Evolutionary conservation across 2,329 filamentous ascomycete genomes (phyloP).

Genomic region (Phaeosphaeriaceae sp.): DNA sequence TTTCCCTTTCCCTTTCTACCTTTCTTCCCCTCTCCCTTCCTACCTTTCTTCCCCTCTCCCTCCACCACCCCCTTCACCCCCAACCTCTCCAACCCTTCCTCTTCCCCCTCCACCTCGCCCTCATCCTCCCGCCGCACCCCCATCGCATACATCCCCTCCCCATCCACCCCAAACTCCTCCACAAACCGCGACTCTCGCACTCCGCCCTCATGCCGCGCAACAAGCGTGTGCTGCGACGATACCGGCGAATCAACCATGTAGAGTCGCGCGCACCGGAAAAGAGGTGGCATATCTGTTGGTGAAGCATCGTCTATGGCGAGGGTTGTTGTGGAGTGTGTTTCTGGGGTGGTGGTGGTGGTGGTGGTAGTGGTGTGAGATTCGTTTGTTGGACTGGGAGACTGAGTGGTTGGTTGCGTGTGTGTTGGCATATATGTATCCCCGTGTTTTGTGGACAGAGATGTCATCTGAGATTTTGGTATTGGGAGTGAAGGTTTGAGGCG

Average conservation of each 20-base stretch:
- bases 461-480: too few species aligned
- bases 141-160: neutral
- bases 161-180: neutral
- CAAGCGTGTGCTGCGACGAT: neutral
- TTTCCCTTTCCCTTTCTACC: neutral
- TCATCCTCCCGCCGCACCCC: neutral
- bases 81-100: neutral
- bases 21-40: neutral
- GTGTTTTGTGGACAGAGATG: too few species aligned
- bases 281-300: too few species aligned
- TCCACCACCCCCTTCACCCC: neutral
- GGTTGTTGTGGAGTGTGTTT: too few species aligned
- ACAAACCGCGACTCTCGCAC: neutral
- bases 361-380: too few species aligned
- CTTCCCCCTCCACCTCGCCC: neutral
- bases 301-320: too few species aligned
- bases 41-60: neutral
- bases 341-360: too few species aligned
- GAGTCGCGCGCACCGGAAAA: too few species aligned
- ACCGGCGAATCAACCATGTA: neutral
- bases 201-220: neutral
- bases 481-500: too few species aligned
- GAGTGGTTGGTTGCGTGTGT: too few species aligned
- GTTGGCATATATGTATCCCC: too few species aligned
- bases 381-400: too few species aligned